Base-by-base conservation (phyloP, 495 filamentous ascomycete genomes). In the Lophiotrema nucula region DNA sequence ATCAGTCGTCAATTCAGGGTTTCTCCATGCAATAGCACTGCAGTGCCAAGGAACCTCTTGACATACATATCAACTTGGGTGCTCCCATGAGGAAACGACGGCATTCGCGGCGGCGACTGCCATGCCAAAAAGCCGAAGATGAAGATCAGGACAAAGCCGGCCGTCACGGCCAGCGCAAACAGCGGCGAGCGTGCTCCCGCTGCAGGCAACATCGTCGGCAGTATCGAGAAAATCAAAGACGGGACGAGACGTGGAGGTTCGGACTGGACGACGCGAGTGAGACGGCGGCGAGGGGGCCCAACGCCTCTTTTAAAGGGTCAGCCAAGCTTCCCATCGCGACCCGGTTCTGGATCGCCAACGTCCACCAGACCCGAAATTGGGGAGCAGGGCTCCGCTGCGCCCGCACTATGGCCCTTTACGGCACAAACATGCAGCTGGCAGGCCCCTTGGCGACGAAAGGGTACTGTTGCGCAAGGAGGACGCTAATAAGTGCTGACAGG, bases 51-150 rank as follows among this genome's bases (percentile, higher is more conserved):
- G n/a, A n/a, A n/a, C n/a, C n/a, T n/a, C n/a, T n/a, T 15, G 15
- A 35, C 31, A 18, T 49, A 60, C 57, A 54, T 27, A 18, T 48
- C 57, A 18, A 42, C 48, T 27, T 47, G 41, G 18, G 49, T 39
- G 2, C 44, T 45, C 24, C 37, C 48, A 24, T 39, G 23, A 4
- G 56, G 51, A 19, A 52, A 56, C 42, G 33, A 60, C 44, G 44
- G 35, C 0, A 62, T 12, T 5, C 26, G 8, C 10, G 51, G 23
- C 15, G 50, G 50, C 13, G 39, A 6, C 50, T 55, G 58, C 58
- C 58, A 61, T 2, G 50, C 51, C 28, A 61, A 27, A 13, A 61
- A 48, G 26, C 58, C 58, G 19, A 61, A 48, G 43, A 50, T 26
- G 19, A 61, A 50, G 2, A 55, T 21, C 13, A 61, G 33, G 16